Percentiles rank a stretch among this genome's conserved stretches.
These are phyloP conservation scores for Kuraishia hungarica DNA, from an alignment of 805 yeast species.

Conservation along the genomic window DNA sequence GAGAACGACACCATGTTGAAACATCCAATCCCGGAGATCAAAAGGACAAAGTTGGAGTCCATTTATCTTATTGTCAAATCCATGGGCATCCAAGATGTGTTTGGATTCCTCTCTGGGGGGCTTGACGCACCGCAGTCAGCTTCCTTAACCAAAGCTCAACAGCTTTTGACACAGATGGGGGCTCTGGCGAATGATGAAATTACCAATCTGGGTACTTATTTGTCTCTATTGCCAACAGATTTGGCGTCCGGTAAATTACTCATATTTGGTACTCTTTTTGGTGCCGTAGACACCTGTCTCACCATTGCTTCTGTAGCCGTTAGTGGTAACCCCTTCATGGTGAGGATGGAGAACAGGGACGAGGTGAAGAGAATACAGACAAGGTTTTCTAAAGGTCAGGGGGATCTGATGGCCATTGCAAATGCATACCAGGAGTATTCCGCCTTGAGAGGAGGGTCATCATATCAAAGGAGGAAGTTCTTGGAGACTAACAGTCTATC, in stretches of 20 bases:
- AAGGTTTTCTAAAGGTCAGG: conserved; percentile 41
- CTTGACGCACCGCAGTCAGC: conserved; percentile 68
- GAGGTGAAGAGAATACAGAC: conserved; percentile 40
- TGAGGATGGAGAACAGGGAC: conserved; percentile 56
- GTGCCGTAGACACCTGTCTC: conserved; percentile 70
- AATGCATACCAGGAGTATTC: conserved; percentile 51
- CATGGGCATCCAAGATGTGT: conserved; percentile 75
- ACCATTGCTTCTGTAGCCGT: conserved; percentile 73
- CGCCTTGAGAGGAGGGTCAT: conserved; percentile 13
- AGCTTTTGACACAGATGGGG: conserved; percentile 59
- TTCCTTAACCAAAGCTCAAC: conserved; percentile 42
- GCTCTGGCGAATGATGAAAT: conserved; percentile 46
- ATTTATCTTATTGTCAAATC: conserved; percentile 78
- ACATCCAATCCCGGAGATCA: conserved; percentile 85
- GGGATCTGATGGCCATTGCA: conserved; percentile 68
- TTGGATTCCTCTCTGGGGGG: conserved; percentile 61
- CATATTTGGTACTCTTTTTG: conserved; percentile 74
- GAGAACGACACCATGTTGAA: conserved; percentile 48
- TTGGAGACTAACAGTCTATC: conserved; percentile 55
- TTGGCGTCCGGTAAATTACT: conserved; percentile 77
- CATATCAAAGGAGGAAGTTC: conserved; percentile 29
- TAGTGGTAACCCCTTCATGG: conserved; percentile 65
- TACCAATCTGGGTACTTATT: conserved; percentile 71
- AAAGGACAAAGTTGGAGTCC: conserved; percentile 75
- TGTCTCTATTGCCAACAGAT: conserved; percentile 81